Evolutionary conservation across 2,329 filamentous ascomycete genomes (phyloP).

Genomic region (Akanthomyces uredinophilus): DNA sequence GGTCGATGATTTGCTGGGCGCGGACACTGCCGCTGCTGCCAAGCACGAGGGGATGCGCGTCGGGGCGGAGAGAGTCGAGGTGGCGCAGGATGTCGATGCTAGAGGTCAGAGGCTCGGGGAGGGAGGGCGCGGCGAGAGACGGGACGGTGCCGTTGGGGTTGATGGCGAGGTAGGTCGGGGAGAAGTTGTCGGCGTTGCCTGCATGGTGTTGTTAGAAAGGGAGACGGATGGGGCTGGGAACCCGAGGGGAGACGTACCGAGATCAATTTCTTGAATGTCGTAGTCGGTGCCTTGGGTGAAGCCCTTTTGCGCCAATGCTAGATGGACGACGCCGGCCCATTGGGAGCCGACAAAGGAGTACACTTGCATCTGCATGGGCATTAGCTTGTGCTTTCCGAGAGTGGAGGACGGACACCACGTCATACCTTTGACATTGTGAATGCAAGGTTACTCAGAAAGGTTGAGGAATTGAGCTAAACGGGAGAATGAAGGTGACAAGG

Average conservation of each 20-base stretch:
- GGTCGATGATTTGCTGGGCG: slow-evolving; percentile 16
- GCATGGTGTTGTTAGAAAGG: not conserved
- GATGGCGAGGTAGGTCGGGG: slow-evolving; percentile 18
- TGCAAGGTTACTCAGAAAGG: too few species aligned
- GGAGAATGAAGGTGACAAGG: too few species aligned
- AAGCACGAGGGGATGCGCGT: slow-evolving; percentile 7
- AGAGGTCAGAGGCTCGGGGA: slow-evolving; percentile 15
- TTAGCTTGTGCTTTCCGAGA: not conserved
- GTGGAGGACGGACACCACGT: not conserved
- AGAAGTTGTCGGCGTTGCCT: slow-evolving; percentile 18
- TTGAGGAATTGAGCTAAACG: too few species aligned
- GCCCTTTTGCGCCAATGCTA: slow-evolving; percentile 19
- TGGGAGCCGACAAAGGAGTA: slow-evolving; percentile 19
- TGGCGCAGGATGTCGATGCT: slow-evolving; percentile 18
- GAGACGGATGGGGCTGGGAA: too few species aligned
- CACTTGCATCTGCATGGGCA: slow-evolving; percentile 14
- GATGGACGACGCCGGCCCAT: slow-evolving; percentile 19
- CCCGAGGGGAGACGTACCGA: slow-evolving; percentile 3
- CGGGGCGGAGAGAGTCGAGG: slow-evolving; percentile 11
- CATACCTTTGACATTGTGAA: not conserved
- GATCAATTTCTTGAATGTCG: slow-evolving; percentile 15
- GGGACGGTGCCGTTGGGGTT: slow-evolving; percentile 20
- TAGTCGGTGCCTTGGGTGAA: slow-evolving; percentile 16
- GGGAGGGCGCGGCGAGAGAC: slow-evolving; percentile 15
- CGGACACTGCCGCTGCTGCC: slow-evolving; percentile 6